Percentiles rank a stretch among this genome's conserved stretches.
phyloP scores from a whole-genome alignment of 345 rosid genomes.

The Eucalyptus pumila region DNA sequence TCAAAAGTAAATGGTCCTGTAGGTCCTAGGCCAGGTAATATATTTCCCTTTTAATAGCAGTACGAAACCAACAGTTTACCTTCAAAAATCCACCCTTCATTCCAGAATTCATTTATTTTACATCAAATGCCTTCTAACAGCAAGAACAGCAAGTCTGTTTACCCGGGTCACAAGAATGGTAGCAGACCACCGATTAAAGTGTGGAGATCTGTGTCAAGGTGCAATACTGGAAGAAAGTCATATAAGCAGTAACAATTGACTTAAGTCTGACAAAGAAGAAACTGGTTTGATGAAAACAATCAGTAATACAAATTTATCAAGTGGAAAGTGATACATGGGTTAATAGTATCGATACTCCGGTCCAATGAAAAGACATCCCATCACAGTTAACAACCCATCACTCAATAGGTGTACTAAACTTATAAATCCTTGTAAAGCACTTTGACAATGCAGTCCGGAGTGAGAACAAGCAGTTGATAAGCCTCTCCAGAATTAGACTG shows the following conservation, averaged over 20 bases:
- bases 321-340: neutral
- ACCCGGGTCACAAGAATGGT: neutral
- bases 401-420: neutral
- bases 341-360: neutral
- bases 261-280: neutral
- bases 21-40: neutral
- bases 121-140: neutral
- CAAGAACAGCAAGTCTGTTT: neutral
- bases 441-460: neutral
- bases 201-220: neutral
- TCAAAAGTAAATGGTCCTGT: neutral
- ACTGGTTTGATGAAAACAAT: neutral
- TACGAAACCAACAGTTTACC: neutral
- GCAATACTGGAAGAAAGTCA: neutral
- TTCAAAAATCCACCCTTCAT: neutral
- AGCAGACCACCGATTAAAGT: neutral
- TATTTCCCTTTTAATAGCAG: neutral
- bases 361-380: neutral
- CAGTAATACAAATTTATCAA: neutral
- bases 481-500: neutral
- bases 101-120: neutral
- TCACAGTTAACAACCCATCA: neutral
- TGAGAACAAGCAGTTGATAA: neutral
- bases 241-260: neutral
- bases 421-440: neutral